Evolutionary conservation across 352 stramenopile genomes (phyloP), one percentile per base, ranked within the genome.

Genomic region (Pythium aristosporum): DNA sequence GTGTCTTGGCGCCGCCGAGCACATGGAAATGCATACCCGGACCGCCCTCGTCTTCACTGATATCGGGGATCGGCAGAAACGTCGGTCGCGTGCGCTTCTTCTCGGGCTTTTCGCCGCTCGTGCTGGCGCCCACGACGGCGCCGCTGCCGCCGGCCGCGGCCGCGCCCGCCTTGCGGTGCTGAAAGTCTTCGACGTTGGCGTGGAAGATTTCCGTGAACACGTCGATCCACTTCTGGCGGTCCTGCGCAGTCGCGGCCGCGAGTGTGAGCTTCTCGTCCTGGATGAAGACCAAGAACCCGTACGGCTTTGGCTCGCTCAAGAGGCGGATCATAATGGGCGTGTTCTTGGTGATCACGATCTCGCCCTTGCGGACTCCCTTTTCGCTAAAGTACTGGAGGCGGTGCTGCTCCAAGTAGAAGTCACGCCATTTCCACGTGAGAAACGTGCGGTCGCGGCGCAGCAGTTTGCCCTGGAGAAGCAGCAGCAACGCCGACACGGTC

Each of bases 391-490:
- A 90, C 69, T 90, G 83, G 55, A 92, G 65, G 1, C 83, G 74
- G 49, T 74, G 68, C 57, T 78, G 75, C 63, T 94, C 82, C 41
- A 94, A 63, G 50, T 86, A 81, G 50, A 94, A 89, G 60, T 94
- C 81, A 54, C 85, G 80, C 79, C 81, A 89, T 54, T 94, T 94
- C 85, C 85, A 94, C 68, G 82, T 92, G 48, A 88, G 75, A 41
- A 94, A 78, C 37, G 79, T 86, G 18, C 85, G 82, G 67, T 92
- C 82, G 37, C 82, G 78, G 20, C 80, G 80, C 78, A 92, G 80
- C 60, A 94, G 76, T 66, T 88, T 89, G 54, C 82, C 82, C 10
- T 87, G 75, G 21, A 88, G 63, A 21, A 79, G 70, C 32, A 72
- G 65, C 59, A 61, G 58, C 54, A 55, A 41, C 30, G 44, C 25